Evolutionary conservation across 2,329 filamentous ascomycete species (phyloP).

Genomic region (Colletotrichum sp.): DNA sequence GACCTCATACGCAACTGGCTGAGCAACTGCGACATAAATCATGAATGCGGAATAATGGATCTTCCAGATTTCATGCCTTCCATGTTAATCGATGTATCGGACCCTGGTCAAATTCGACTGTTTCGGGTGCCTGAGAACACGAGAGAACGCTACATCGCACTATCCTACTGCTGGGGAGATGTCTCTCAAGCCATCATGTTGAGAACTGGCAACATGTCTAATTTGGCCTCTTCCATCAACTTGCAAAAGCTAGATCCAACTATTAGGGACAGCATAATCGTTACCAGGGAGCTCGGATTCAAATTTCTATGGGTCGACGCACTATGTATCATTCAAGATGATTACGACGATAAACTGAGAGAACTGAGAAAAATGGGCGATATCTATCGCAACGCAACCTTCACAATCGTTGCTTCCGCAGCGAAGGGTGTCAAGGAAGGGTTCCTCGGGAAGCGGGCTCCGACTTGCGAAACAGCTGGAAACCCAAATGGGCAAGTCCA

Average conservation of each 20-base stretch:
- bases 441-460: not conserved
- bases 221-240: not conserved
- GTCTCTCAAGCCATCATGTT: not conserved
- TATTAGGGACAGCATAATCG: not conserved
- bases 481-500: not conserved
- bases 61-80: not conserved
- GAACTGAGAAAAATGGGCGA: not conserved
- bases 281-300: not conserved
- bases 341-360: not conserved
- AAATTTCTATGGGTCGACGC: not conserved
- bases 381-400: not conserved
- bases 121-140: not conserved
- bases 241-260: not conserved
- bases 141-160: not conserved
- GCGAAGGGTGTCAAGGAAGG: not conserved
- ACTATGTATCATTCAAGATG: not conserved
- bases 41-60: not conserved
- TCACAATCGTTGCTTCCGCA: not conserved
- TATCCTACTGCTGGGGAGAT: not conserved
- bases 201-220: not conserved
- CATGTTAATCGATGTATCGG: not conserved
- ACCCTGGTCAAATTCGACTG: not conserved
- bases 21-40: not conserved
- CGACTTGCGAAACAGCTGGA: not conserved
- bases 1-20: not conserved